Evolutionary conservation across 768 basidiomycete species (phyloP), one percentile per base, ranked within the genome.

Genomic region (Pulveroboletus frians): DNA sequence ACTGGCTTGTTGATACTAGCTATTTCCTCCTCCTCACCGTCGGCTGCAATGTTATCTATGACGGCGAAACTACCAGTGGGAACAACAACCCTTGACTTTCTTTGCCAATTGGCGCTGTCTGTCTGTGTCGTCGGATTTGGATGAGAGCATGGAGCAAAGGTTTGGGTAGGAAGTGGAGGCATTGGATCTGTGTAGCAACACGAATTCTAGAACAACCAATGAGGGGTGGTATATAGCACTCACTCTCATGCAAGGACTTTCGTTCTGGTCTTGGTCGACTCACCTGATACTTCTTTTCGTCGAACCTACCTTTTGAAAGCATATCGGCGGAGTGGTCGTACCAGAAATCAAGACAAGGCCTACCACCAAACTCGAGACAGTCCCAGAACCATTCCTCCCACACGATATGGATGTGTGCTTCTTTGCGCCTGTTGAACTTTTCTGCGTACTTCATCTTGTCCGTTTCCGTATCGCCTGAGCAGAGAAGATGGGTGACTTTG

Each of bases 301-400:
- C 79, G 50, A 85, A 85, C 48, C 81, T 70, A 29, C 84, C 83
- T 83, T 60, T 42, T 41, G 40, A 21, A 44, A 39, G 42, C 20
- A 14, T 13, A 39, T 47, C 23, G 29, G 30, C 7, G 18, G 14
- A 38, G n/a, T 20, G 31, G 21, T 27, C 38, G 5, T 4, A 8
- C 20, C 30, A 27, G 30, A 43, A 38, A 47, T 40, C n/a, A 42
- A 44, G 27, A 45, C 15, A 32, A 21, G 15, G 13, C 63, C 65
- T 53, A 73, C 86, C 90, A 50, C 82, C 81, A 60, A 81, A 89
- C 36, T 84, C 81, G 3, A 94, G 59, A 23, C 79, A 94, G 60
- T 96, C 93, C 91, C 91, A 94, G 49, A 96, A 87, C 94, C 94
- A 97, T 53, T 95, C 92, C 60, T 94, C 92, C 88, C 93, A 95